These are phyloP conservation scores for Sugiyamaella grinbergsii DNA, from an alignment of 1,139 yeast species.

Conservation along the genomic window DNA sequence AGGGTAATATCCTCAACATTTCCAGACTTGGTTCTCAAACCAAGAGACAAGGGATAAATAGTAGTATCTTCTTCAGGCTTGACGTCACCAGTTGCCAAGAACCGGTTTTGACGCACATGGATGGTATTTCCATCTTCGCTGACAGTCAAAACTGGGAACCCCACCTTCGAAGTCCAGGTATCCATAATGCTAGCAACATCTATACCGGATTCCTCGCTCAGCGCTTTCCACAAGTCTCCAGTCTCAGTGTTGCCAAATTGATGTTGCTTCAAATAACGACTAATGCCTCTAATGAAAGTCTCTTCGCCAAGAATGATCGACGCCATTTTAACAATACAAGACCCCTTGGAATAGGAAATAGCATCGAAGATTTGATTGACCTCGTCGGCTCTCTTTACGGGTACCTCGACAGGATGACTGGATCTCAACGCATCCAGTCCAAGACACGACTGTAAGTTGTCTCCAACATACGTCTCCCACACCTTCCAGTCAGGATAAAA, in stretches of 20 bases:
- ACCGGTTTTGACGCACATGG: constrained; percentile 68
- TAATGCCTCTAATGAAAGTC: constrained; percentile 73
- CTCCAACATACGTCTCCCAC: constrained; percentile 72
- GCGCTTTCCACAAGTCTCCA: constrained; percentile 76
- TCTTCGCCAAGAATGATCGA: constrained; percentile 77
- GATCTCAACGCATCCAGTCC: constrained; percentile 72
- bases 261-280: constrained; percentile 68
- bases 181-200: constrained; percentile 74
- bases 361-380: constrained; percentile 87
- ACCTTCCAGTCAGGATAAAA: constrained; percentile 87
- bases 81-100: constrained; percentile 77
- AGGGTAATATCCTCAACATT: constrained; percentile 65
- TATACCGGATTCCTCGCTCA: constrained; percentile 71
- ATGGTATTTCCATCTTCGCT: constrained; percentile 49
- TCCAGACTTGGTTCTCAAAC: constrained; percentile 67
- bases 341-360: constrained; percentile 81
- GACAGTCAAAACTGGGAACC: constrained; percentile 79
- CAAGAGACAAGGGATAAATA: constrained; percentile 82
- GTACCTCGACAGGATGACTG: constrained; percentile 86
- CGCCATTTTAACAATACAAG: constrained; percentile 76
- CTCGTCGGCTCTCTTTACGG: constrained; percentile 77
- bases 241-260: constrained; percentile 78
- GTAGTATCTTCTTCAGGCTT: constrained; percentile 65
- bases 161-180: constrained; percentile 80
- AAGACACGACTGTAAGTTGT: constrained; percentile 69